phyloP scores from a whole-genome alignment of 805 yeast genomes.

The Maudiozyma pseudohumilis region DNA sequence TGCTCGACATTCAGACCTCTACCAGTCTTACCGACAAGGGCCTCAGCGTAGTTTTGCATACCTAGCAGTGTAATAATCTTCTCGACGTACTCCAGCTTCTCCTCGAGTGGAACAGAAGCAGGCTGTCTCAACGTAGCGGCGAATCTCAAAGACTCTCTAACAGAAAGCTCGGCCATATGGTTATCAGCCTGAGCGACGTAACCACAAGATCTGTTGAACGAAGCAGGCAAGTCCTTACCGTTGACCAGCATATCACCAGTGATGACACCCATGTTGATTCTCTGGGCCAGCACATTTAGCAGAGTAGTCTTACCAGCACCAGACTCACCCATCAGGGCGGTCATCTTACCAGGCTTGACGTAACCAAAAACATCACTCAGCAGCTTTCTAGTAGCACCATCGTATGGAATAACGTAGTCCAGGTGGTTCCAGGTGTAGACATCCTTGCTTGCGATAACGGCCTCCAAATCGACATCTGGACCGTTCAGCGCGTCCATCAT shows the following conservation, averaged over 20 bases:
- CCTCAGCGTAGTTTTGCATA: slow-evolving; percentile 63
- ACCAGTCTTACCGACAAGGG: slow-evolving; percentile 71
- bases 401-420: slow-evolving; percentile 53
- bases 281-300: slow-evolving; percentile 60
- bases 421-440: slow-evolving; percentile 68
- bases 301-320: slow-evolving; percentile 84
- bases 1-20: slow-evolving; percentile 63
- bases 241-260: slow-evolving; percentile 67
- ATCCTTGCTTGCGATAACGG: slow-evolving; percentile 33
- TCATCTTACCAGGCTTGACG: slow-evolving; percentile 72
- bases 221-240: slow-evolving; percentile 46
- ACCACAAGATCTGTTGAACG: slow-evolving; percentile 71
- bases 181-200: slow-evolving; percentile 77
- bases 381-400: slow-evolving; percentile 48
- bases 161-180: slow-evolving; percentile 59
- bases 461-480: slow-evolving; percentile 24
- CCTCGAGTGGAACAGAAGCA: slow-evolving; percentile 40
- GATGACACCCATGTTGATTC: slow-evolving; percentile 60
- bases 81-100: slow-evolving; percentile 60
- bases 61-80: slow-evolving; percentile 56
- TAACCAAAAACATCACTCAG: slow-evolving; percentile 53
- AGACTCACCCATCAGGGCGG: slow-evolving; percentile 79
- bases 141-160: slow-evolving; percentile 63
- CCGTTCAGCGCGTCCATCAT: slow-evolving; percentile 31
- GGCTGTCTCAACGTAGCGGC: slow-evolving; percentile 70